phyloP scores from a whole-genome alignment of 2,329 filamentous ascomycete species.

The Talaromyces piceae region DNA sequence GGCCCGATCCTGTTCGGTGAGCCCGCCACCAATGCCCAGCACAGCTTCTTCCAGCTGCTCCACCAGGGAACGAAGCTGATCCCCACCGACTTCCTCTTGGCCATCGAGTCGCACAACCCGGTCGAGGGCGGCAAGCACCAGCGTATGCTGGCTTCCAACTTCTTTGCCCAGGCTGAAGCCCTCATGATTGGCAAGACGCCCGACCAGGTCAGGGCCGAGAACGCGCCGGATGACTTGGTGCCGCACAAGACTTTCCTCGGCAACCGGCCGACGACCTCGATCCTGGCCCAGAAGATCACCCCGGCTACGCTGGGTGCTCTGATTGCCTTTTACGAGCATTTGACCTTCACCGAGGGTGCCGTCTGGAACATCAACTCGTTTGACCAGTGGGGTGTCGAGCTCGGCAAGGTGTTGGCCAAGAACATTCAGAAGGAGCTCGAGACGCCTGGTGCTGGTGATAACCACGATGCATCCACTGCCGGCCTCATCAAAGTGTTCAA shows the following conservation, averaged over 20 bases:
- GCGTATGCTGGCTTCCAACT: conserved; percentile 51
- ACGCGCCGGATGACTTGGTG: conserved; percentile 52
- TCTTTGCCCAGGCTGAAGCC: conserved; percentile 44
- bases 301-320: conserved; percentile 87
- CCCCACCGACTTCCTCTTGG: conserved; percentile 94
- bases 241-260: conserved; percentile 99
- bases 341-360: conserved; percentile 95
- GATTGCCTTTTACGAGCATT: conserved; percentile 98
- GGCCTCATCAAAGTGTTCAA: conserved; percentile 91
- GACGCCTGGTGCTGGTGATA: conserved; percentile 56
- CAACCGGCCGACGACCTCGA: conserved; percentile 93
- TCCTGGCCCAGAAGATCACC: conserved; percentile 88
- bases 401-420: conserved; percentile 94
- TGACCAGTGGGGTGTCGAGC: conserved; percentile 98
- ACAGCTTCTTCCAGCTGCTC: conserved; percentile 99
- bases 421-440: conserved; percentile 84
- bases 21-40: conserved; percentile 97
- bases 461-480: conserved; percentile 81
- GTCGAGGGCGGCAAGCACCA: conserved; percentile 89
- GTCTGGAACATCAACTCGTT: conserved; percentile 99
- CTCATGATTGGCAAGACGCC: conserved; percentile 49
- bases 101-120: conserved; percentile 94
- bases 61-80: conserved; percentile 99
- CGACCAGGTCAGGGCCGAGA: conserved; percentile 42
- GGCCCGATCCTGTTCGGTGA: conserved; percentile 95